Base-by-base conservation (phyloP, 2,329 filamentous ascomycete species). In the Venturia nashicola region DNA sequence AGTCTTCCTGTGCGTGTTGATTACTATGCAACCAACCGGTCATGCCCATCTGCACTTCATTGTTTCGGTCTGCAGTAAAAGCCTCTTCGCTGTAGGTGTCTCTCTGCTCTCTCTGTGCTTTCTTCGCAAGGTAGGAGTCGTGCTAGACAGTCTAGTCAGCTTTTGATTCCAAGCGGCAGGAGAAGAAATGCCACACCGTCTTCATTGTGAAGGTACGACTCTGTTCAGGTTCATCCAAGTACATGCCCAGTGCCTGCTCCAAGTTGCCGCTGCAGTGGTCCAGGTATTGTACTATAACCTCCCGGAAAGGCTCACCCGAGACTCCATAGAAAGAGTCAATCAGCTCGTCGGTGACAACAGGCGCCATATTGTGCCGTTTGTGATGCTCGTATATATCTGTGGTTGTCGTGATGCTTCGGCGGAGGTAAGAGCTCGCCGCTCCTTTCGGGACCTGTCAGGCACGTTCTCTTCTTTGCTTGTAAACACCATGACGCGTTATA, bases 401-500 rank as follows among this genome's bases (percentile, higher is more conserved):
- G 46, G 20, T 51, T 6, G n/a, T 23, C 1, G 46, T 51, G 20
- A 51, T 4, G 20, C 11, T 23, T 23, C 2, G 18, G 44, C 44
- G 44, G 44, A 48, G 44, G 46, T 27, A 16, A 27, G 20, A 23
- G 20, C 20, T 51, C 46, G 20, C 20, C 7, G 44, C 44, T 8
- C 7, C 6, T 11, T 20, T n/a, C 2, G n/a, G 44, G 44, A 23
- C n/a, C 42, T 48, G 44, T 23, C n/a, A 48, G 44, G 44, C 44
- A 48, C 2, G n/a, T 48, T 23, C 44, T 5, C 6, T 46, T 20
- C 18, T 48, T 51, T 51, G 46, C 46, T 23, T 8, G 27, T 16
- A 57, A 36, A 57, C 51, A 57, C 51, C 51, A 57, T 57, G 51
- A 57, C 51, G 51, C 51, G 12, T 32, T 14, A 57, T 36, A 57